Conservation (phyloP, 2,329 filamentous ascomycete species). For the Cordyceps javanica region DNA sequence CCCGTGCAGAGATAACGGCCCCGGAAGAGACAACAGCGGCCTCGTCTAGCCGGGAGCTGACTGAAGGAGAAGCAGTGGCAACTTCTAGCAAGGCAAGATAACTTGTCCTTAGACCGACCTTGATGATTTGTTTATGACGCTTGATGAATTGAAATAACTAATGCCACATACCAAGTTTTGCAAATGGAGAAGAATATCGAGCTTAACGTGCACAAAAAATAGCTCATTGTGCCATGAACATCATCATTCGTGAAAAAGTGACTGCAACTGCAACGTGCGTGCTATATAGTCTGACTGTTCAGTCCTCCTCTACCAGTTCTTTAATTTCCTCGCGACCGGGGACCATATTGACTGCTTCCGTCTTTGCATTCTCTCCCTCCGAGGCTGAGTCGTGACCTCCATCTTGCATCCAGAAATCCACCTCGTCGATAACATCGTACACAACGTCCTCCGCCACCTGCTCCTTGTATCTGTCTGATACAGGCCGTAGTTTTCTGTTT, state of each 20-base stretch:
- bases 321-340: conserved; percentile 54
- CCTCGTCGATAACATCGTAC: conserved; percentile 90
- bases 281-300: conserved; percentile 8
- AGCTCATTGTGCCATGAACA: neutral
- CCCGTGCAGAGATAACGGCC: conserved; percentile 15
- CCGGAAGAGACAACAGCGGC: neutral
- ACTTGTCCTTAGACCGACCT: neutral
- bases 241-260: conserved; percentile 1
- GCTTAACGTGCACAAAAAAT: neutral
- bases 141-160: conserved; percentile 4
- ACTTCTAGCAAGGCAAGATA: conserved; percentile 1
- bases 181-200: neutral
- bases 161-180: neutral
- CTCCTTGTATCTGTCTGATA: conserved; percentile 78
- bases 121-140: neutral
- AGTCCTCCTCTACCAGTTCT: conserved; percentile 60
- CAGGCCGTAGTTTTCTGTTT: conserved; percentile 43
- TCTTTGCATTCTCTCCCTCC: conserved; percentile 39
- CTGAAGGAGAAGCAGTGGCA: neutral
- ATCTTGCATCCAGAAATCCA: conserved; percentile 80
- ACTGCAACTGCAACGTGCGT: neutral
- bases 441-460: conserved; percentile 93
- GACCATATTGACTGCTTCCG: conserved; percentile 35
- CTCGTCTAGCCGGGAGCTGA: neutral
- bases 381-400: conserved; percentile 44